Conservation (phyloP, 192 early-diverging fungal genomes). For the Backusella liffmaniae region DNA sequence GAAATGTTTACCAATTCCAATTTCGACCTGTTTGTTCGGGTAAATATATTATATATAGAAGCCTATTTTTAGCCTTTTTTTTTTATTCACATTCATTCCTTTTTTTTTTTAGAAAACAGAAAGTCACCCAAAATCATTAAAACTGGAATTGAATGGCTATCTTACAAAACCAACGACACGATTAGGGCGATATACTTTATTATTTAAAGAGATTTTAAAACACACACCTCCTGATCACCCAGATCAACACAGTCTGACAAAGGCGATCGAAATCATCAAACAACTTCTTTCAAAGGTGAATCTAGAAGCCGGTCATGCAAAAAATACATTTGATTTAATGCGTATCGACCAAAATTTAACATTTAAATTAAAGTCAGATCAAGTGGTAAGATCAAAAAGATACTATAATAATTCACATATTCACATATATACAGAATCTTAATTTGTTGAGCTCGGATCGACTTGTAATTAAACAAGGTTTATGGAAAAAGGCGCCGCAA, state of each 20-base stretch:
- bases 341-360: conserved; percentile 69
- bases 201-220: conserved; percentile 81
- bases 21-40: conserved; percentile 78
- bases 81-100: conserved; percentile 27
- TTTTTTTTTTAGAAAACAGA: conserved; percentile 51
- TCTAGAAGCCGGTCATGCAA: conserved; percentile 79
- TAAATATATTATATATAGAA: conserved; percentile 23
- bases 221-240: conserved; percentile 76
- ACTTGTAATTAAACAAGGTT: conserved; percentile 77
- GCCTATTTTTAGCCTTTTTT: conserved; percentile 2
- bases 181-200: conserved; percentile 79
- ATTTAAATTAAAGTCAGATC: conserved; percentile 44
- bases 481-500: conserved; percentile 59
- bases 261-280: conserved; percentile 70
- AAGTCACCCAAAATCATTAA: too few species aligned
- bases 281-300: conserved; percentile 83
- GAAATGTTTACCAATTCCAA: conserved; percentile 65
- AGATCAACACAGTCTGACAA: conserved; percentile 68
- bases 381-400: conserved; percentile 13
- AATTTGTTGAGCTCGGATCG: conserved; percentile 69
- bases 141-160: too few species aligned
- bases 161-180: conserved; percentile 85
- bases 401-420: conserved; percentile 32
- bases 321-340: conserved; percentile 81
- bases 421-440: conserved; percentile 57